Percentiles rank a stretch among this genome's conserved stretches.
Evolutionary conservation across 2,329 filamentous ascomycete genomes (phyloP).

Genomic region (Xylariales sp.): DNA sequence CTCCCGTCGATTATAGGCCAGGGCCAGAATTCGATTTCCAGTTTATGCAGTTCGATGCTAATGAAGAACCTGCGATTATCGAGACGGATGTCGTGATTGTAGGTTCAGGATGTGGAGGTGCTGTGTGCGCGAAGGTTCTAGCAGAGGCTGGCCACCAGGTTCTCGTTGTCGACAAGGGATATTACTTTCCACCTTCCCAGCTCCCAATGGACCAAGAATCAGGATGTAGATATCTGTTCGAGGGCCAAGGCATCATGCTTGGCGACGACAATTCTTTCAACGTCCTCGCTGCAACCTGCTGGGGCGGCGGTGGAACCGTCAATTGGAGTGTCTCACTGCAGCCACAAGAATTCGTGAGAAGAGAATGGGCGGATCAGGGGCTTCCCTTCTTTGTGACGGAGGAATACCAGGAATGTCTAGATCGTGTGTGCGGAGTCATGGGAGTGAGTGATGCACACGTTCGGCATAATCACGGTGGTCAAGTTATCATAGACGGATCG

Average conservation of each 20-base stretch:
- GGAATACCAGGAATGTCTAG: conserved; percentile 73
- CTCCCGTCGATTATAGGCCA: conserved; percentile 46
- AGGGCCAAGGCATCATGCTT: conserved; percentile 56
- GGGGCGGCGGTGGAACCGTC: conserved; percentile 82
- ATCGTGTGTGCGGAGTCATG: conserved; percentile 75
- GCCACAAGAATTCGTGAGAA: conserved; percentile 70
- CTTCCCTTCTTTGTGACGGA: conserved; percentile 69
- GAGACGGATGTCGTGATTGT: conserved; percentile 81
- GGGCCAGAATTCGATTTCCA: conserved; percentile 50
- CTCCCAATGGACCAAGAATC: conserved; percentile 68
- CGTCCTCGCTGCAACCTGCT: conserved; percentile 65
- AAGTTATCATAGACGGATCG: conserved; percentile 68
- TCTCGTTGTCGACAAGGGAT: conserved; percentile 77
- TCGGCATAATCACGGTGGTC: conserved; percentile 69
- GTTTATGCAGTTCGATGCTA: conserved; percentile 54
- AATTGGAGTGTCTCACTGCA: conserved; percentile 71
- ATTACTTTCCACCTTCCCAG: conserved; percentile 67
- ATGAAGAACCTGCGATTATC: conserved; percentile 49
- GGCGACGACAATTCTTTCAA: conserved; percentile 54
- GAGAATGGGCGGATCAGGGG: conserved; percentile 70
- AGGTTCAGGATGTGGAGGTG: conserved; percentile 82
- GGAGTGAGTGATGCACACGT: conserved; percentile 64
- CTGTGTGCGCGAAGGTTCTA: conserved; percentile 74
- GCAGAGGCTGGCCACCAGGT: conserved; percentile 62
- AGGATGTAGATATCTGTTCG: conserved; percentile 61